A percentile compares a stretch with the other conserved stretches of the same genome.
Conservation (phyloP, 192 early-diverging fungal genomes). For the Coemansia sp. region DNA sequence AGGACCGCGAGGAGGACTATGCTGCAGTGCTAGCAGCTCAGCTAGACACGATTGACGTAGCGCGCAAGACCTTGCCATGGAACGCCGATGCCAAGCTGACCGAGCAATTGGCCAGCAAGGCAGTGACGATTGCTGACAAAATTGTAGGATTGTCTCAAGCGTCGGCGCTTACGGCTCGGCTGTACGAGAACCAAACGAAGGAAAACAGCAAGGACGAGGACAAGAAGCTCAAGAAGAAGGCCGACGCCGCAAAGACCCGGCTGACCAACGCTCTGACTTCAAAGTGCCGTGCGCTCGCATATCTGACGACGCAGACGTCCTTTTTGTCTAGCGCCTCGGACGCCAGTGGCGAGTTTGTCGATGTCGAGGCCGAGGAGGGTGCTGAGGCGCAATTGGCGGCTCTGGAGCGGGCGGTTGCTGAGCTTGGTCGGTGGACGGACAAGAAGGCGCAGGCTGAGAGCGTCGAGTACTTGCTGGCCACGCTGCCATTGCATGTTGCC, state of each 20-base stretch:
- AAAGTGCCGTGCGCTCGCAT: slow-evolving; percentile 60
- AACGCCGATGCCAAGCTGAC: slow-evolving; percentile 35
- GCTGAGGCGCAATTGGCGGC: slow-evolving; percentile 17
- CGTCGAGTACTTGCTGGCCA: slow-evolving; percentile 58
- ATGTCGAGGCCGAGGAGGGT: slow-evolving; percentile 32
- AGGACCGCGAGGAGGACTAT: slow-evolving; percentile 59
- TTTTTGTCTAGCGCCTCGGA: slow-evolving; percentile 19
- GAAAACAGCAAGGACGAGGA: slow-evolving; percentile 57
- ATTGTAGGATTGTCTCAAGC: slow-evolving; percentile 65
- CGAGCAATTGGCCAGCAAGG: slow-evolving; percentile 13
- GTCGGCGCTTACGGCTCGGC: slow-evolving; percentile 60
- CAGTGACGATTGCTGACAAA: slow-evolving; percentile 55
- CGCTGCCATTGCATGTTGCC: slow-evolving; percentile 61
- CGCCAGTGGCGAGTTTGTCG: slow-evolving; percentile 50
- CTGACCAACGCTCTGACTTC: slow-evolving; percentile 63
- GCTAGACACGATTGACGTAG: slow-evolving; percentile 50
- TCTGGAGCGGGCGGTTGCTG: slow-evolving; percentile 62
- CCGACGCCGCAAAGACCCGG: slow-evolving; percentile 72
- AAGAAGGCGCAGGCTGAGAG: slow-evolving; percentile 56
- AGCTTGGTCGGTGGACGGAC: slow-evolving; percentile 64
- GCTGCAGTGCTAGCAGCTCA: slow-evolving; percentile 55
- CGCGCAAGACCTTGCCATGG: slow-evolving; percentile 57
- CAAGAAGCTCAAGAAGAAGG: slow-evolving; percentile 67
- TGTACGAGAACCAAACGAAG: slow-evolving; percentile 51
- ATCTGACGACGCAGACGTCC: slow-evolving; percentile 21